phyloP scores from a whole-genome alignment of 164 flowering plant genomes.

The Amborella trichopoda region DNA sequence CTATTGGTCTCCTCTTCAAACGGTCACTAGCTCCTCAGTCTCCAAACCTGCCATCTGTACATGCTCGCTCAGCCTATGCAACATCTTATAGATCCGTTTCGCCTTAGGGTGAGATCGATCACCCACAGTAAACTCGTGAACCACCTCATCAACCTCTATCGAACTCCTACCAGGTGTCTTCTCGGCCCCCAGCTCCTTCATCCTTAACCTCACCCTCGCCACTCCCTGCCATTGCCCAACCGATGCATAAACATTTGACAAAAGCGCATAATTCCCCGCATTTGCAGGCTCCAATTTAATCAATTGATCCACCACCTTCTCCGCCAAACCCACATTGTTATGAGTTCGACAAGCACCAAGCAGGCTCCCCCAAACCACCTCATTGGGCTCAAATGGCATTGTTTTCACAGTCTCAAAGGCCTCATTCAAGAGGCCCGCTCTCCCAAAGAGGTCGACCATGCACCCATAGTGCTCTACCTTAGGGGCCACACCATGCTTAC shows the following conservation, averaged over 20 bases:
- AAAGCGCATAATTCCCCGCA: slow-evolving; percentile 31
- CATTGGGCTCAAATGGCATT: slow-evolving; percentile 33
- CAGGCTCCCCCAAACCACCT: slow-evolving; percentile 24
- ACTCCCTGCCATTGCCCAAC: slow-evolving; percentile 25
- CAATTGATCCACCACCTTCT: slow-evolving; percentile 21
- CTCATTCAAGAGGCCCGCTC: slow-evolving; percentile 20
- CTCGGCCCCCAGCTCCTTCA: slow-evolving; percentile 25
- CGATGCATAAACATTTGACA: slow-evolving; percentile 29
- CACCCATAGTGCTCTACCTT: slow-evolving; percentile 37
- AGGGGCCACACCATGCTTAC: slow-evolving; percentile 19
- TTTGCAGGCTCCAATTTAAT: slow-evolving; percentile 18
- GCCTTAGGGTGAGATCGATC: slow-evolving; percentile 14
- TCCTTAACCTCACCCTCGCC: slow-evolving; percentile 26
- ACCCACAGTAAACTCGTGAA: slow-evolving; percentile 25
- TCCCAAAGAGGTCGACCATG: slow-evolving; percentile 33
- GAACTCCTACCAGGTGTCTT: slow-evolving; percentile 30
- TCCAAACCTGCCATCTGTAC: background rate
- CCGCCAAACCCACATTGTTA: slow-evolving; percentile 20
- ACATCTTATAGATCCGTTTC: background rate
- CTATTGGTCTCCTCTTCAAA: too few relatives aligned
- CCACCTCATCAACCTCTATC: slow-evolving; percentile 20
- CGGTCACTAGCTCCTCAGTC: background rate
- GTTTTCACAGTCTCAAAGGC: slow-evolving; percentile 17
- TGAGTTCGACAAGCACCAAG: slow-evolving; percentile 27
- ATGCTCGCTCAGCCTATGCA: slow-evolving; percentile 1